Evolutionary conservation across 305 asterid genomes (phyloP).

Genomic region (Fraxinus platypoda): DNA sequence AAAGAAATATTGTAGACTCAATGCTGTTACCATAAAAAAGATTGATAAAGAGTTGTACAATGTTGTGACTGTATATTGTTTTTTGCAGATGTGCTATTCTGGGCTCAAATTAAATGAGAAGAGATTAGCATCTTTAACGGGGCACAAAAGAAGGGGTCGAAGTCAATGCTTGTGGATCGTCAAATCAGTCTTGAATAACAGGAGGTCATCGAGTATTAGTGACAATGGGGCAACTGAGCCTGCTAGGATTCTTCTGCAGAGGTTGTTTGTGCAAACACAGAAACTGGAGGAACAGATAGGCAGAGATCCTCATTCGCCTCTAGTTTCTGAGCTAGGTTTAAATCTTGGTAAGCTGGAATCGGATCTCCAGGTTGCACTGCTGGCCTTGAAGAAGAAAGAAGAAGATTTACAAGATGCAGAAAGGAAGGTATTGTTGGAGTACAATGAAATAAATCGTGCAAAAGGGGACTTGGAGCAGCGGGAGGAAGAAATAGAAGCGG

Average conservation of each 20-base stretch:
- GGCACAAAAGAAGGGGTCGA: slow-evolving; percentile 23
- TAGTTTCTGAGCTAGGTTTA: slow-evolving; percentile 48
- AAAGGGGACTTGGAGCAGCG: slow-evolving; percentile 54
- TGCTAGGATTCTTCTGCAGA: slow-evolving; percentile 72
- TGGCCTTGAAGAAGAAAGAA: slow-evolving; percentile 72
- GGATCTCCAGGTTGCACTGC: slow-evolving; percentile 63
- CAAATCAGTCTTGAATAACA: slow-evolving; percentile 56
- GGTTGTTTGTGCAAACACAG: slow-evolving; percentile 80
- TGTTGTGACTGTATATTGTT: slow-evolving; percentile 10
- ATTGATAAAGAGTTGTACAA: neutral
- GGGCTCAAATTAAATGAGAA: slow-evolving; percentile 37
- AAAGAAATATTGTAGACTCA: neutral
- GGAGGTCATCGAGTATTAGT: slow-evolving; percentile 46
- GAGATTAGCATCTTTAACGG: slow-evolving; percentile 33
- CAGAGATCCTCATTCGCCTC: slow-evolving; percentile 54
- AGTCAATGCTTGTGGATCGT: slow-evolving; percentile 32
- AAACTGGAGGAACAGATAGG: slow-evolving; percentile 79
- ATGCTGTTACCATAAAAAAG: neutral
- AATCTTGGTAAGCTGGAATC: slow-evolving; percentile 57
- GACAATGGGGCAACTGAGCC: slow-evolving; percentile 64
- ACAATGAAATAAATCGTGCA: slow-evolving; percentile 46
- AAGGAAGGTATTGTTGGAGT: slow-evolving; percentile 48
- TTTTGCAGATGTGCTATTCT: slow-evolving; percentile 44
- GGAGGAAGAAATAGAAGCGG: slow-evolving; percentile 50
- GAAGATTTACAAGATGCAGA: slow-evolving; percentile 76